phyloP scores from a whole-genome alignment of 371 early-diverging fungal species.

The Mortierella sp. region DNA sequence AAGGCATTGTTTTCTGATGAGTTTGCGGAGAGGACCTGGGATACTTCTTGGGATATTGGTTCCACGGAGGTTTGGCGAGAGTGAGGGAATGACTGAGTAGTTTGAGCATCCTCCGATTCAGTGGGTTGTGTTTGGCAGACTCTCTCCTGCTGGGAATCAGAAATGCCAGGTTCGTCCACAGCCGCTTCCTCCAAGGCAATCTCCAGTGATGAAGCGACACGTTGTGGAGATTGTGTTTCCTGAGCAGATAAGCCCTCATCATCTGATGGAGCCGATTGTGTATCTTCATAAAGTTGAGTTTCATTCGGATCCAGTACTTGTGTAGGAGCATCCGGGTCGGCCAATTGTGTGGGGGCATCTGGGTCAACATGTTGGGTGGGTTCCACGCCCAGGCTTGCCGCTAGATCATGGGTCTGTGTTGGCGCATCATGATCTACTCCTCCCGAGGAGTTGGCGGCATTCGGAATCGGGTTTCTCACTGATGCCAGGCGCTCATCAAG shows the following conservation, averaged over 20 bases:
- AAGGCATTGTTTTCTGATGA: neutral
- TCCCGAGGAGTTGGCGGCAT: neutral
- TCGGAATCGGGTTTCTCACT: neutral
- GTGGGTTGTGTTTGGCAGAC: constrained; percentile 14
- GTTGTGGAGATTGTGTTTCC: neutral
- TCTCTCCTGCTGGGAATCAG: constrained; percentile 3
- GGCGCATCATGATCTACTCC: neutral
- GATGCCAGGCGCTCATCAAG: neutral
- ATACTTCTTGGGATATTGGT: constrained; percentile 16
- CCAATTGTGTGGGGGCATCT: neutral
- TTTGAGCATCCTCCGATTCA: constrained; percentile 8
- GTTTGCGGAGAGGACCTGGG: neutral
- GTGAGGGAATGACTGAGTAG: constrained; percentile 1
- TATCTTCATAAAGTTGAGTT: neutral
- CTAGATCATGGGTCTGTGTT: neutral
- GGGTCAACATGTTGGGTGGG: neutral
- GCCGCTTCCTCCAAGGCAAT: neutral
- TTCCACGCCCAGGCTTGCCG: neutral
- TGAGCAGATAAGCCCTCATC: neutral
- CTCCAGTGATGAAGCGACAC: neutral
- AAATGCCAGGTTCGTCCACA: neutral
- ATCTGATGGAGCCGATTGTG: neutral
- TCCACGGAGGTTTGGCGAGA: constrained; percentile 15
- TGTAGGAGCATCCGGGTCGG: constrained; percentile 5
- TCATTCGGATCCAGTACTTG: constrained; percentile 1